Evolutionary conservation across 1,284 basidiomycete genomes (phyloP), one percentile per base, ranked within the genome.

Genomic region (Papiliotrema flavescens): DNA sequence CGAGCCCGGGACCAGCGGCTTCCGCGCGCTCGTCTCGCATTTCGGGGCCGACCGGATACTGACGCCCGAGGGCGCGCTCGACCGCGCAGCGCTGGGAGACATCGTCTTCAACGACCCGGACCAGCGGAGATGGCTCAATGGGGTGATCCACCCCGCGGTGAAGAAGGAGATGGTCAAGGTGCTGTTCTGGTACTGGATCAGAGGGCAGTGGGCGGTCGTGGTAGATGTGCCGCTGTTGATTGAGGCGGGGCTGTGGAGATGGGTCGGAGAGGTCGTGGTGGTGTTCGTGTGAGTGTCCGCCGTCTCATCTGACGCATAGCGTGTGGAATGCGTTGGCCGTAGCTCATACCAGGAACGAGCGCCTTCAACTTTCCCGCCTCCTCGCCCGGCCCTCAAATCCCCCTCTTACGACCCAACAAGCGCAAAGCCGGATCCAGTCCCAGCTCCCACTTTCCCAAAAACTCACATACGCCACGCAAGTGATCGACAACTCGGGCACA

Each of bases 221-320:
- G 78, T 98, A 56, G 95, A 98, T 73, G 89, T 97, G 7, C 95
- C 95, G n/a, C 76, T 98, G 49, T 79, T 98, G 53, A 88, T 98
- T 54, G 95, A 98, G 74, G 86, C 90, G 0, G 87, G 87, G 1
- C 72, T 98, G 49, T 92, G 89, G 85, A 85, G 83, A 68, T 89
- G 84, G 80, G 89, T 94, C 53, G 92, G 86, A 2, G 83, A 83
- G 62, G 84, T 94, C 11, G 82, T 94, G 2, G 84, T 98, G 17
- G 92, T 97, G 2, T 96, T 90, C 53, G 67, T 77, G 73, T 77
- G 60, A 69, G 73, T 73, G 37, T 24, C 3, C 26, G 8, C 45
- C 2, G 4, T 6, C 41, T 22, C n/a, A n/a, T n/a, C n/a, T n/a
- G n/a, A n/a, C n/a, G n/a, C n/a, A n/a, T n/a, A n/a, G n/a, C n/a